phyloP scores from a whole-genome alignment of 2,329 filamentous ascomycete species.

The Stagonosporopsis tanaceti region DNA sequence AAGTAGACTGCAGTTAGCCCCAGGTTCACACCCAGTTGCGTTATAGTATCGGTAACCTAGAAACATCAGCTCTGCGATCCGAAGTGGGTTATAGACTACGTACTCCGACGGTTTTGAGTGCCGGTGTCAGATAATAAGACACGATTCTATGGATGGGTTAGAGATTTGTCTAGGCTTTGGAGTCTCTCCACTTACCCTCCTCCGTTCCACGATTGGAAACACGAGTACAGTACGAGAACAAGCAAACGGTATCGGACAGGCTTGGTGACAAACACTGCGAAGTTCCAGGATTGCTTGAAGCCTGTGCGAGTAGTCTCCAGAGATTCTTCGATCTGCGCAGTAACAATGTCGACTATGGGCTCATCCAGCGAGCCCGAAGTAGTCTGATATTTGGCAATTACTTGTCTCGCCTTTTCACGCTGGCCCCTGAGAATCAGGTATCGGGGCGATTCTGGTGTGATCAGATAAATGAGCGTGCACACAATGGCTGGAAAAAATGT shows the following conservation, averaged over 20 bases:
- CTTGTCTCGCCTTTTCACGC: slow-evolving; percentile 27
- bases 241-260: slow-evolving; percentile 55
- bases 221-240: slow-evolving; percentile 56
- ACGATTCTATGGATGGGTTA: neutral
- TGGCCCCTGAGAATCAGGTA: slow-evolving; percentile 44
- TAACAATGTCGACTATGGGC: slow-evolving; percentile 54
- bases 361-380: slow-evolving; percentile 51
- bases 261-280: slow-evolving; percentile 57
- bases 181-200: slow-evolving; percentile 35
- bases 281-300: slow-evolving; percentile 55
- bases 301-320: slow-evolving; percentile 51
- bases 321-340: slow-evolving; percentile 56
- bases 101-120: slow-evolving; percentile 53
- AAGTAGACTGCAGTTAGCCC: slow-evolving; percentile 57
- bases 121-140: slow-evolving; percentile 52
- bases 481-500: slow-evolving; percentile 56
- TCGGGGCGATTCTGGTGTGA: slow-evolving; percentile 49
- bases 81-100: neutral
- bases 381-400: slow-evolving; percentile 52
- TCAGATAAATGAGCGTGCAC: slow-evolving; percentile 47
- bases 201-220: slow-evolving; percentile 59
- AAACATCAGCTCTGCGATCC: neutral
- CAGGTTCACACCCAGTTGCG: slow-evolving; percentile 55
- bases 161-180: neutral
- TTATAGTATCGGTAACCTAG: slow-evolving; percentile 44